These are phyloP conservation scores for Tricholoma terreum DNA, from an alignment of 768 basidiomycete species.

Conservation along the genomic window DNA sequence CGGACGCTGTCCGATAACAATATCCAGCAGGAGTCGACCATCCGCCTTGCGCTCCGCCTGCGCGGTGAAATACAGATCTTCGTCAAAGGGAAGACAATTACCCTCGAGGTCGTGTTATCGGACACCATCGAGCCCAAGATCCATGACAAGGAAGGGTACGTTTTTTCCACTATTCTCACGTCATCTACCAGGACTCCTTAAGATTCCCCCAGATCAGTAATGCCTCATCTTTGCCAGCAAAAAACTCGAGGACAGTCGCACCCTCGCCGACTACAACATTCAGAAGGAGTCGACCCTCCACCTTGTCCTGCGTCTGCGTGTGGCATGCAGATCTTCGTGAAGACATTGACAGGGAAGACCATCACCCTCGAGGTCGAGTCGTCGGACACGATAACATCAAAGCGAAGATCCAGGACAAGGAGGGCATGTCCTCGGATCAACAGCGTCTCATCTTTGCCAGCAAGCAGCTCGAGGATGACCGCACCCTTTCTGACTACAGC, in stretches of 20 bases:
- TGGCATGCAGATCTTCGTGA: background rate
- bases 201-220: slow-evolving; percentile 13
- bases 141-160: slow-evolving; percentile 15
- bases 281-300: slow-evolving; percentile 18
- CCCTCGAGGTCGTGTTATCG: too few relatives aligned
- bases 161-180: background rate
- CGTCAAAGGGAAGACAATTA: background rate
- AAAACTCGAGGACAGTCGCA: slow-evolving; percentile 17
- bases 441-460: too few relatives aligned
- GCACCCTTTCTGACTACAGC: slow-evolving; percentile 63
- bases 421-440: slow-evolving; percentile 67
- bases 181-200: background rate
- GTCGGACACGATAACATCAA: slow-evolving; percentile 17
- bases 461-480: too few relatives aligned
- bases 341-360: slow-evolving; percentile 1
- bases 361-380: background rate
- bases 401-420: slow-evolving; percentile 23
- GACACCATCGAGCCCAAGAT: slow-evolving; percentile 22
- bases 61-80: background rate
- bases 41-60: background rate
- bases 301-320: slow-evolving; percentile 26
- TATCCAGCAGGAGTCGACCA: background rate
- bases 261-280: too few relatives aligned
- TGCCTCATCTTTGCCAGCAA: slow-evolving; percentile 16
- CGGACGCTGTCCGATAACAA: background rate